phyloP scores from a whole-genome alignment of 805 yeast species.

The Monosporozyma aerobia region DNA sequence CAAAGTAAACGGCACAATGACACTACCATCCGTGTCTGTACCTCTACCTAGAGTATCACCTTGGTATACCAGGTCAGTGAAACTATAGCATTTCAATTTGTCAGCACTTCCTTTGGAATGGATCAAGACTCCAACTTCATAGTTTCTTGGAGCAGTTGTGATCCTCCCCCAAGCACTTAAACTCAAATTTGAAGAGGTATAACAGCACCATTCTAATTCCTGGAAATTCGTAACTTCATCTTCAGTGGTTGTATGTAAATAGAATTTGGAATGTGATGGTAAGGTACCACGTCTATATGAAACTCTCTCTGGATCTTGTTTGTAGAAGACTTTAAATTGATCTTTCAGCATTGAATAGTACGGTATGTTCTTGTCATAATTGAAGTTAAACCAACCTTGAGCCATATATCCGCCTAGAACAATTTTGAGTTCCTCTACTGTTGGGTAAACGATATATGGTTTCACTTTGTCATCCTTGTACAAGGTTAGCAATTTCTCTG shows the following conservation, averaged over 20 bases:
- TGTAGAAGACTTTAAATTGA: conserved; percentile 14
- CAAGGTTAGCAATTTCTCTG: background rate
- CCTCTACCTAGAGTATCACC: background rate
- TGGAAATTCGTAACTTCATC: conserved; percentile 21
- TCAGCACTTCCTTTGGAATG: conserved; percentile 16
- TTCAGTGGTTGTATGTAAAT: conserved; percentile 44
- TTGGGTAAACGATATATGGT: conserved; percentile 23
- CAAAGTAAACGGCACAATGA: conserved; percentile 21
- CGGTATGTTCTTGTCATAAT: conserved; percentile 9
- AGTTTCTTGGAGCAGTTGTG: conserved; percentile 32
- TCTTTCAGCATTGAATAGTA: conserved; percentile 14
- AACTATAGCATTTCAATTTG: conserved; percentile 14
- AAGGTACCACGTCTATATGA: conserved; percentile 7
- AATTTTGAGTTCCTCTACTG: conserved; percentile 16
- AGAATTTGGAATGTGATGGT: conserved; percentile 64
- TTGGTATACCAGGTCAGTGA: conserved; percentile 14
- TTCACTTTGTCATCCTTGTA: conserved; percentile 3
- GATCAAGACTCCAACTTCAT: conserved; percentile 48
- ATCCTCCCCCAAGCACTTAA: conserved; percentile 73
- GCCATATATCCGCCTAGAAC: conserved; percentile 16
- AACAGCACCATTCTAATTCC: conserved; percentile 52
- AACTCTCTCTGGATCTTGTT: conserved; percentile 11
- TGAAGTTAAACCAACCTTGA: conserved; percentile 27
- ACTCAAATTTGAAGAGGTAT: conserved; percentile 69
- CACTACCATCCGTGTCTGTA: background rate